Evolutionary conservation across 441 rosid genomes (phyloP).

Genomic region (Eutrema salsugineum): DNA sequence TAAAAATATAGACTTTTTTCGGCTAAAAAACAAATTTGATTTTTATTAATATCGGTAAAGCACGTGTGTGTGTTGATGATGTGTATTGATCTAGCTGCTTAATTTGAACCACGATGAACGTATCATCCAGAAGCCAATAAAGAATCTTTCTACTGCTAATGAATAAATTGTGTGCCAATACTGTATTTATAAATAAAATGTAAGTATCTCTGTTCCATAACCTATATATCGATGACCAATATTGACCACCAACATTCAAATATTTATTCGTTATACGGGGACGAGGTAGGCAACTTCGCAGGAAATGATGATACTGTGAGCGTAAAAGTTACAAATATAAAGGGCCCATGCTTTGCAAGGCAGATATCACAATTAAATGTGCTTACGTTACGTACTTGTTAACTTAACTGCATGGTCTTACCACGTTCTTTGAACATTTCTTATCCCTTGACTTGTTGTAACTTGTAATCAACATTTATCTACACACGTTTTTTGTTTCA

Average conservation of each 20-base stretch:
- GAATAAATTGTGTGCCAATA: background rate
- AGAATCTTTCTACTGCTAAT: background rate
- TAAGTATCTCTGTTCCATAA: background rate
- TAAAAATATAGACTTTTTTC: background rate
- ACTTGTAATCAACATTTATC: background rate
- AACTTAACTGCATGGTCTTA: conserved; percentile 17
- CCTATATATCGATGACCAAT: background rate
- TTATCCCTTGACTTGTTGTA: background rate
- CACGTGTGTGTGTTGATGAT: background rate
- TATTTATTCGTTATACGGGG: background rate
- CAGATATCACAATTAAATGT: background rate
- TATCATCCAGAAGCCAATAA: background rate
- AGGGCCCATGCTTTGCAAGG: background rate
- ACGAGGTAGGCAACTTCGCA: conserved; percentile 25
- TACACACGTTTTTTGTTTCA: background rate
- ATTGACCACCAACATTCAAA: conserved; percentile 20
- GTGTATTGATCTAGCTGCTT: background rate
- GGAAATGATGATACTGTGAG: background rate
- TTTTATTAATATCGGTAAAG: background rate
- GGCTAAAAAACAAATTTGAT: background rate
- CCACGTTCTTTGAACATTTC: conserved; percentile 27
- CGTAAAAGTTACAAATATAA: background rate
- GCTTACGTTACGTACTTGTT: conserved; percentile 17
- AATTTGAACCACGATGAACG: background rate
- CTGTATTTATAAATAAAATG: background rate